These are phyloP conservation scores for Backusella sp. DNA, from an alignment of 192 early-diverging fungal genomes.

Conservation along the genomic window DNA sequence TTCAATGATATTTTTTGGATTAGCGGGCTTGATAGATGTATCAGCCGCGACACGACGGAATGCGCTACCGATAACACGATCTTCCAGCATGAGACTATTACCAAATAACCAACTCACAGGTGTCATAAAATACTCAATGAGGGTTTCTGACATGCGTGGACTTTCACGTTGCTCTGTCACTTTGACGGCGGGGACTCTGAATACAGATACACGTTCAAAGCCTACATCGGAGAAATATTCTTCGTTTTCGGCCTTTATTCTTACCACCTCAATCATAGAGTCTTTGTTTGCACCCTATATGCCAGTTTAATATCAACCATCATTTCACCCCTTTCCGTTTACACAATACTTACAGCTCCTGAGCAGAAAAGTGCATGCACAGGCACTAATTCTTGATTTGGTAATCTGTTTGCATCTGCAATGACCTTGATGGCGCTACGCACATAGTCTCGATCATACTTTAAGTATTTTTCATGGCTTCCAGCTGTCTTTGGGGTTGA, in stretches of 20 bases:
- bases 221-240: constrained; percentile 40
- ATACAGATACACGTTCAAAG: neutral
- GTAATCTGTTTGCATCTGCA: constrained; percentile 46
- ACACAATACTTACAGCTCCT: constrained; percentile 22
- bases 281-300: neutral
- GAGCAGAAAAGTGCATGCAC: constrained; percentile 55
- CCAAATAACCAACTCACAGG: neutral
- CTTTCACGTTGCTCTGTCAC: neutral
- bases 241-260: constrained; percentile 76
- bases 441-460: constrained; percentile 79
- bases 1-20: neutral
- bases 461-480: constrained; percentile 59
- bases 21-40: neutral
- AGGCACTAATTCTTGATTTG: constrained; percentile 24
- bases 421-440: constrained; percentile 60
- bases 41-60: constrained; percentile 13
- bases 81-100: neutral
- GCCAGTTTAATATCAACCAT: neutral
- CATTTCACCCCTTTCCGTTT: neutral
- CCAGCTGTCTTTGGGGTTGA: constrained; percentile 68
- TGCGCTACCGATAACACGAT: constrained; percentile 18
- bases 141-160: neutral
- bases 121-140: neutral
- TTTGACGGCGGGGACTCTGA: neutral
- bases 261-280: constrained; percentile 38